A percentile compares a stretch with the other conserved stretches of the same genome.
Conservation (phyloP, 2,329 filamentous ascomycete species). For the Aspergillus awamori region DNA sequence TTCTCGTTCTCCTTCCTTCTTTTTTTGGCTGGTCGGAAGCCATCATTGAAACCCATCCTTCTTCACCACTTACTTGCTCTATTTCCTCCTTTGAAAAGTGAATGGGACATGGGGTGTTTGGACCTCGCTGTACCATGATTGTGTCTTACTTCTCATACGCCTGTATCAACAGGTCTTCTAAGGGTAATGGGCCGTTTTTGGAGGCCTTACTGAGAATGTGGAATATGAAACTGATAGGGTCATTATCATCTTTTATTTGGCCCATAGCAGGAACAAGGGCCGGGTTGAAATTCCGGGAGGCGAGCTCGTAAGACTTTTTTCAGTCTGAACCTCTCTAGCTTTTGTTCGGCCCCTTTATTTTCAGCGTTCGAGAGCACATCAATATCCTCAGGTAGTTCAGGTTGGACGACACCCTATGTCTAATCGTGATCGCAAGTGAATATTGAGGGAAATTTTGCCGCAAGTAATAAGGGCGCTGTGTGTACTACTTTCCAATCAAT, state of each 20-base stretch:
- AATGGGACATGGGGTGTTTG: conserved; percentile 23
- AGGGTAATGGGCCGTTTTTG: conserved; percentile 22
- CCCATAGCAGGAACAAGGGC: conserved; percentile 25
- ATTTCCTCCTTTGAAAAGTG: conserved; percentile 26
- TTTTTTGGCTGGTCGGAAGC: conserved; percentile 23
- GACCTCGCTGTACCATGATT: conserved; percentile 17
- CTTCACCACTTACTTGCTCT: conserved; percentile 20
- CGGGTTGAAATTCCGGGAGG: conserved; percentile 29
- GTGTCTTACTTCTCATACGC: conserved; percentile 29
- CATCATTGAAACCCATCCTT: conserved; percentile 33
- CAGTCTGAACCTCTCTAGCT: conserved; percentile 15
- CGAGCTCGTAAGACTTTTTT: conserved; percentile 30
- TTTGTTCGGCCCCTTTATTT: conserved; percentile 18
- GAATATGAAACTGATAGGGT: conserved; percentile 28
- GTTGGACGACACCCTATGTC: conserved; percentile 28
- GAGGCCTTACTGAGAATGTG: conserved; percentile 22
- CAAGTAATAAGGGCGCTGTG: conserved; percentile 31
- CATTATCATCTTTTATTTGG: conserved; percentile 22
- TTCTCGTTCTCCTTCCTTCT: no score
- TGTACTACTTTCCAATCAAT: conserved; percentile 32
- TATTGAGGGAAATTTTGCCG: conserved; percentile 29
- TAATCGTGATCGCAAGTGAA: conserved; percentile 28
- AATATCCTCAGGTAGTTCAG: conserved; percentile 28
- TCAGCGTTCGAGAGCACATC: conserved; percentile 16
- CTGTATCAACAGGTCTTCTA: conserved; percentile 29